These are phyloP conservation scores for Tubosaeta brunneosetosa DNA, from an alignment of 768 basidiomycete genomes.

Conservation along the genomic window DNA sequence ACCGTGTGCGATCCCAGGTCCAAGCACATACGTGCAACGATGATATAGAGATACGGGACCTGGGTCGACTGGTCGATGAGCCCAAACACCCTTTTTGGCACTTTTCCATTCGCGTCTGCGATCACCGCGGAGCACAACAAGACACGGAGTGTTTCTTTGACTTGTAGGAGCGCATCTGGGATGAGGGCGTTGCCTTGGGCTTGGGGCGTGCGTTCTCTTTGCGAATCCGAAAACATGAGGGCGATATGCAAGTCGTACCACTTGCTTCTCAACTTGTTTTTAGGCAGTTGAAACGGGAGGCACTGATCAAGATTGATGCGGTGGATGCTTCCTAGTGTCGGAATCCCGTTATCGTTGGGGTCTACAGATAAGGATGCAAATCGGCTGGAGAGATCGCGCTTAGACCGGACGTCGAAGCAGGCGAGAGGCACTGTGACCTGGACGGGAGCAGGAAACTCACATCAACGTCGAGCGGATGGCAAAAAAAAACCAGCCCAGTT, in stretches of 20 bases:
- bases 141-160: conserved; percentile 30
- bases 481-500: not conserved
- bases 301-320: conserved; percentile 33
- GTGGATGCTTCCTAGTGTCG: conserved; percentile 36
- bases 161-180: conserved; percentile 18
- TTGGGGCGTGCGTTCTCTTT: not conserved
- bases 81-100: conserved; percentile 11
- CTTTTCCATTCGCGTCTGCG: not conserved
- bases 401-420: conserved; percentile 18
- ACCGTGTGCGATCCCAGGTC: conserved; percentile 43
- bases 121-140: conserved; percentile 18
- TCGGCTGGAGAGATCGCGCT: conserved; percentile 14
- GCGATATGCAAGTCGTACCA: conserved; percentile 30
- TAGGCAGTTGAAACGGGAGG: conserved; percentile 27
- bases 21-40: conserved; percentile 41
- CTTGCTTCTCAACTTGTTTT: conserved; percentile 1
- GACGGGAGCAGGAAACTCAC: not conserved
- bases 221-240: conserved; percentile 23
- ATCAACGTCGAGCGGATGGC: not conserved
- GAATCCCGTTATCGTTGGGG: conserved; percentile 1
- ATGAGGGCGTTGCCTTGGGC: conserved; percentile 6
- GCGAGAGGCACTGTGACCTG: conserved; percentile 20
- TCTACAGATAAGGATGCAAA: conserved; percentile 24
- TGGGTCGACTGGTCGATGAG: conserved; percentile 12
- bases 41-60: conserved; percentile 36